Conservation (phyloP, 164 flowering plant species). For the Stephania yunnanensis region DNA sequence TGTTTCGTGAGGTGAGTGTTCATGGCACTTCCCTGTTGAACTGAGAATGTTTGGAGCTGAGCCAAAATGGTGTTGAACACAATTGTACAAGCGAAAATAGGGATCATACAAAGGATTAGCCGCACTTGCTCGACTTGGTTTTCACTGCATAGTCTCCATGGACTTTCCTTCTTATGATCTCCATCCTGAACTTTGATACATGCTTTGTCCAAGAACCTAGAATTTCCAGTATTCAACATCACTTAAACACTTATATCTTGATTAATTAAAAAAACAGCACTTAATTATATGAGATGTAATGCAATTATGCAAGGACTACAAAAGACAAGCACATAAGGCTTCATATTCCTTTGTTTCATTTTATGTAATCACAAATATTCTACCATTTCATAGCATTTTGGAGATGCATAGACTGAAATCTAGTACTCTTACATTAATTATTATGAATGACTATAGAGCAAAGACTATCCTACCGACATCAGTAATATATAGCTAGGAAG, state of each 20-base stretch:
- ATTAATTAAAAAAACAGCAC: too few relatives aligned
- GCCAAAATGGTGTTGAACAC: slow-evolving; percentile 71
- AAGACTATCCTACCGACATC: neutral
- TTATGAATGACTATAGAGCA: too few relatives aligned
- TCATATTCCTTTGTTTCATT: too few relatives aligned
- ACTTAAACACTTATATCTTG: neutral
- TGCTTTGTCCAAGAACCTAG: slow-evolving; percentile 91
- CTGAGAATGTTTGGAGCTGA: slow-evolving; percentile 77
- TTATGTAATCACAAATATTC: too few relatives aligned
- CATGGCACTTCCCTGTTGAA: slow-evolving; percentile 70
- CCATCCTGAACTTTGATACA: slow-evolving; percentile 56
- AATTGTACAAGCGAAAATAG: slow-evolving; percentile 71
- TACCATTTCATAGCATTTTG: too few relatives aligned
- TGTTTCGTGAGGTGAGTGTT: slow-evolving; percentile 33
- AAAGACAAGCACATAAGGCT: too few relatives aligned
- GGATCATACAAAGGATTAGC: slow-evolving; percentile 49
- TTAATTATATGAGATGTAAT: too few relatives aligned
- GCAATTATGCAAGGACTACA: too few relatives aligned
- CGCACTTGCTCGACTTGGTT: slow-evolving; percentile 72
- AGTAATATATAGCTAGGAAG: too few relatives aligned
- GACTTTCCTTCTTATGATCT: slow-evolving; percentile 34
- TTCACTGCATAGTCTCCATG: slow-evolving; percentile 65
- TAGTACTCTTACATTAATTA: too few relatives aligned
- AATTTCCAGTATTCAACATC: neutral
- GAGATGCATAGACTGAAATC: too few relatives aligned